Percentiles rank a stretch among this genome's conserved stretches.
Conservation (phyloP, 768 basidiomycete genomes). For the Sutorius australiensis region DNA sequence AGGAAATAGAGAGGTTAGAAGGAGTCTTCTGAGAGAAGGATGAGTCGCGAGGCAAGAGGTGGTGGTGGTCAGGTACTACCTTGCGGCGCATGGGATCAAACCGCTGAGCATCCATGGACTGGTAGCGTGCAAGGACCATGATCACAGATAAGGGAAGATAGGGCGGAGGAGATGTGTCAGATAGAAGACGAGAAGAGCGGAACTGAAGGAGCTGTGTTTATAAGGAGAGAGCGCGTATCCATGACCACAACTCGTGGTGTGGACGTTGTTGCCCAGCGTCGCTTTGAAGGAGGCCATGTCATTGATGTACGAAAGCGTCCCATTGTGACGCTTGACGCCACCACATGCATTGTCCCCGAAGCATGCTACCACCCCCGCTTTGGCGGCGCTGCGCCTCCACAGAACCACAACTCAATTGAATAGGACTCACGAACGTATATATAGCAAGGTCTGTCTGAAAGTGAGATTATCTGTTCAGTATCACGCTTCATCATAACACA, state of each 20-base stretch:
- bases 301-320: slow-evolving; percentile 20
- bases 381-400: slow-evolving; percentile 9
- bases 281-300: slow-evolving; percentile 21
- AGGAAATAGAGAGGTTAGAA: slow-evolving; percentile 9
- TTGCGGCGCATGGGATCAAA: slow-evolving; percentile 31
- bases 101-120: slow-evolving; percentile 32
- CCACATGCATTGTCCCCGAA: slow-evolving; percentile 20
- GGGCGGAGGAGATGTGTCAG: slow-evolving; percentile 18
- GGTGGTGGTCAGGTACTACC: slow-evolving; percentile 22
- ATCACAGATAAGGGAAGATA: slow-evolving; percentile 30
- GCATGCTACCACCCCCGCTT: slow-evolving; percentile 17
- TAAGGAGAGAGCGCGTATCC: slow-evolving; percentile 20
- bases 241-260: slow-evolving; percentile 24
- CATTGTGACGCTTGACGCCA: slow-evolving; percentile 13
- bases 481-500: slow-evolving; percentile 18
- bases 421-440: slow-evolving; percentile 11
- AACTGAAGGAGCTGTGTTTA: slow-evolving; percentile 25
- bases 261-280: slow-evolving; percentile 18
- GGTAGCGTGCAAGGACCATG: slow-evolving; percentile 25
- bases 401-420: slow-evolving; percentile 3
- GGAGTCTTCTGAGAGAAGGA: slow-evolving; percentile 19
- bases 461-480: slow-evolving; percentile 11
- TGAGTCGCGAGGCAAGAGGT: slow-evolving; percentile 21
- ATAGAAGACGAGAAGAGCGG: slow-evolving; percentile 30
- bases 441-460: slow-evolving; percentile 8